Evolutionary conservation across 2,329 filamentous ascomycete species (phyloP).

Genomic region (Xylaria sp.): DNA sequence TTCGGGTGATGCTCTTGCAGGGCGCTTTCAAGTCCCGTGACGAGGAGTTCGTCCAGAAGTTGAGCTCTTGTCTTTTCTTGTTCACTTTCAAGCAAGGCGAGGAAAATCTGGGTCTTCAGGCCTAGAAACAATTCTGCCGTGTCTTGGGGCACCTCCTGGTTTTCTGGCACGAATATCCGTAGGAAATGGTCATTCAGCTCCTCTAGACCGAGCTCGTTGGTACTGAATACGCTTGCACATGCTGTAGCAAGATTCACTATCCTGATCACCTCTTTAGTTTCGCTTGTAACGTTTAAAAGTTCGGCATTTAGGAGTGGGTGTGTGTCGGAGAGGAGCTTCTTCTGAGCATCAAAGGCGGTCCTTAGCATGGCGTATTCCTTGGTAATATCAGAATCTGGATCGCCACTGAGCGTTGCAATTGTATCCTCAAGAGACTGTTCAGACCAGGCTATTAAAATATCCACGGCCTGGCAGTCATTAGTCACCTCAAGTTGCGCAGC

Average conservation of each 20-base stretch:
- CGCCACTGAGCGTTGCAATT: constrained; percentile 34
- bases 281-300: constrained; percentile 32
- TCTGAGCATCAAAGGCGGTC: constrained; percentile 33
- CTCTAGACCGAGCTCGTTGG: constrained; percentile 37
- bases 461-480: constrained; percentile 35
- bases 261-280: constrained; percentile 35
- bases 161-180: constrained; percentile 35
- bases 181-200: constrained; percentile 39
- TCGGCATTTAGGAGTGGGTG: constrained; percentile 31
- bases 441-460: constrained; percentile 38
- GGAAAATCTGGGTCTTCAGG: constrained; percentile 39
- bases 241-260: constrained; percentile 38
- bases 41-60: constrained; percentile 35
- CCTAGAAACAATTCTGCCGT: constrained; percentile 37
- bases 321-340: constrained; percentile 31
- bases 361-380: constrained; percentile 36
- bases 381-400: constrained; percentile 34
- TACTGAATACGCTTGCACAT: constrained; percentile 39
- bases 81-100: constrained; percentile 36
- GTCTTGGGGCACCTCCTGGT: constrained; percentile 33
- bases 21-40: constrained; percentile 30
- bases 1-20: constrained; percentile 34
- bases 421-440: constrained; percentile 41
- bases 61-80: constrained; percentile 30
- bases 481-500: constrained; percentile 3